Base-by-base conservation (phyloP, 176 grass and related monocot genomes). In the Avena eriantha region DNA sequence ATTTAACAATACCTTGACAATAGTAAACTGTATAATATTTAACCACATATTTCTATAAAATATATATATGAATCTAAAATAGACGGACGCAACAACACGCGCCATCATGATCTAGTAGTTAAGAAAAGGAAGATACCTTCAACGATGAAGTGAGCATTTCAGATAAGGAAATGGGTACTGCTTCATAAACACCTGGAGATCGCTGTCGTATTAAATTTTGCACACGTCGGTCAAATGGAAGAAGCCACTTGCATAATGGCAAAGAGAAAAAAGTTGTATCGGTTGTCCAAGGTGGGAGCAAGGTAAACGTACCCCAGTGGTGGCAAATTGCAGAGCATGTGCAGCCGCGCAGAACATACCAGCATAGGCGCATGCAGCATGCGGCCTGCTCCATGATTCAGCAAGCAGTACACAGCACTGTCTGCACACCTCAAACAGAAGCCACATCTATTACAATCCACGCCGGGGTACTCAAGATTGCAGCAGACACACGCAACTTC, bases 341-440 rank as follows among this genome's bases (percentile, higher is more conserved):
- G 76, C 12, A 43, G 3, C 11, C 60, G 47, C 46, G 9, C 45
- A 50, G 59, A 80, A 48, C 78, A 65, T 21, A 66, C 41, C 60
- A 14, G 35, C 19, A 16, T 4, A 18, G 14, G 54, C 76, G 16
- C 76, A 43, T 79, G 53, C 51, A n/a, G 4, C 21, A 57, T 57
- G 51, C 4, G 19, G 75, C 16, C 18, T 7, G 33, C 53, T 78
- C 35, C 53, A 78, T 21, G 76, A n/a, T 78, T 78, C 53, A 78
- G 19, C 76, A 22, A 1, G 19, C 75, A 34, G 23, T 60, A 26
- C 45, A 9, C 23, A 43, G 13, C 26, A 24, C 77, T 21, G 10
- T 29, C 36, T 10, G 58, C 22, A 41, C 0, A 2, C 34, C 59
- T 59, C 76, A 22, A 58, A 59, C 33, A 79, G 34, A 79, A 60